Evolutionary conservation across 257 asterid genomes (phyloP).

Genomic region (Nicotiana undulata): DNA sequence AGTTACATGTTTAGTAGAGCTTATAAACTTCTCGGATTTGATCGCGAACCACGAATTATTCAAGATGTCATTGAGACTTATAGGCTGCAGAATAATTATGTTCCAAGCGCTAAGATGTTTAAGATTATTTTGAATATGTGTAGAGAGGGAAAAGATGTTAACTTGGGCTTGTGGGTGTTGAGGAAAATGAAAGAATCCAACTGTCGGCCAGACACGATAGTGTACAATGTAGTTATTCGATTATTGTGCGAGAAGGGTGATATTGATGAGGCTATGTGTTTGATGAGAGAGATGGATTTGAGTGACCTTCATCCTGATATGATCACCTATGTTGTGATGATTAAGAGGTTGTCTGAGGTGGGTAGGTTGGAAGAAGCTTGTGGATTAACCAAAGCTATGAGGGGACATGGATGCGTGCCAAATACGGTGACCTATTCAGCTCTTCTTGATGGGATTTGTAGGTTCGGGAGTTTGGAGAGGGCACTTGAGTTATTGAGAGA

Average conservation of each 20-base stretch:
- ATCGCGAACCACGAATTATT: slow-evolving; percentile 35
- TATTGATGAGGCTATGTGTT: slow-evolving; percentile 47
- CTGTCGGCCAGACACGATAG: slow-evolving; percentile 61
- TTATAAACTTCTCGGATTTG: slow-evolving; percentile 44
- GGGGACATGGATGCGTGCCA: slow-evolving; percentile 54
- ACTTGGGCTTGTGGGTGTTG: slow-evolving; percentile 65
- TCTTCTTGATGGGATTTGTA: slow-evolving; percentile 65
- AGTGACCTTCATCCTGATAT: slow-evolving; percentile 69
- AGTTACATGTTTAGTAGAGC: slow-evolving; percentile 51
- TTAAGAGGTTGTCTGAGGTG: slow-evolving; percentile 58
- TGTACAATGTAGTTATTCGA: slow-evolving; percentile 67
- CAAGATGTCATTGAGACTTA: slow-evolving; percentile 49
- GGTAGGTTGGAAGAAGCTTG: slow-evolving; percentile 68
- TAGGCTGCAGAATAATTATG: slow-evolving; percentile 22
- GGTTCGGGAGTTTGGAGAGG: slow-evolving; percentile 49
- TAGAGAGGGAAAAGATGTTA: slow-evolving; percentile 61
- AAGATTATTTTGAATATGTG: slow-evolving; percentile 68
- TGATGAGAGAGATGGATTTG: slow-evolving; percentile 72
- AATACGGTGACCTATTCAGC: slow-evolving; percentile 53
- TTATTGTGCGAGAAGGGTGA: slow-evolving; percentile 42
- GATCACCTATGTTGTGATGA: slow-evolving; percentile 41
- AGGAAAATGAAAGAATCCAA: slow-evolving; percentile 65
- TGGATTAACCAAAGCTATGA: slow-evolving; percentile 47
- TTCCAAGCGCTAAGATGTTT: slow-evolving; percentile 51
- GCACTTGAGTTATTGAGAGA: slow-evolving; percentile 50